A percentile compares a stretch with the other conserved stretches of the same genome.
Evolutionary conservation across 2,329 filamentous ascomycete species (phyloP).

Genomic region (Microdochium nivale): DNA sequence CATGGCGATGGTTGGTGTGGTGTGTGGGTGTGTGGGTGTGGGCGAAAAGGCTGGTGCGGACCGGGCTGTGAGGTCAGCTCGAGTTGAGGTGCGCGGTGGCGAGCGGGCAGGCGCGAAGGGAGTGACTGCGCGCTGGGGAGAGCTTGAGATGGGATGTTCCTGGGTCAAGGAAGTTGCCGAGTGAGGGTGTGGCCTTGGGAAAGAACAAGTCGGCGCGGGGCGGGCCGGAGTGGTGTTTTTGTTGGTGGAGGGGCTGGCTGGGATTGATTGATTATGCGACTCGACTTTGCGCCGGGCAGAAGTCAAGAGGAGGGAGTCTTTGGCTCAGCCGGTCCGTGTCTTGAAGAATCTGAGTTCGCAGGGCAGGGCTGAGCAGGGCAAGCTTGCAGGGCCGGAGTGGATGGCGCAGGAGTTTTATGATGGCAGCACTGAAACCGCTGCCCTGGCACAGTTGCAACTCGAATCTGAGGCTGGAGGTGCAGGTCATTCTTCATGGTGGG

Average conservation of each 20-base stretch:
- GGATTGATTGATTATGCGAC: background rate
- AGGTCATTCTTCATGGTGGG: too few relatives aligned
- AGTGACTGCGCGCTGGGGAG: background rate
- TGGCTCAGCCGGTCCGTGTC: slow-evolving; percentile 1
- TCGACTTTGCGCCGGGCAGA: slow-evolving; percentile 13
- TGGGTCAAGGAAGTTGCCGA: background rate
- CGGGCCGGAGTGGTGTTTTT: too few relatives aligned
- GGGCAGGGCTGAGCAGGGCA: too few relatives aligned
- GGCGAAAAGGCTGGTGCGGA: background rate
- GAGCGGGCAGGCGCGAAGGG: background rate
- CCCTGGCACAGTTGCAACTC: background rate
- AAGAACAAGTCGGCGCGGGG: background rate
- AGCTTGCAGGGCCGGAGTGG: background rate
- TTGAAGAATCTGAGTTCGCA: background rate
- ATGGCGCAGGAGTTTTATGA: background rate
- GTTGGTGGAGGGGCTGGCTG: background rate
- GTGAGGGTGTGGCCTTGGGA: background rate
- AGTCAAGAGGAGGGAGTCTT: slow-evolving; percentile 4
- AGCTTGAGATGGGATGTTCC: background rate
- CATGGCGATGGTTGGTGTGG: slow-evolving; percentile 21
- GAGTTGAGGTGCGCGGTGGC: background rate
- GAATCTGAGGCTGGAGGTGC: background rate
- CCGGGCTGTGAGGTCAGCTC: background rate
- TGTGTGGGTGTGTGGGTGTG: background rate
- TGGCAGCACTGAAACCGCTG: background rate